phyloP scores from a whole-genome alignment of 352 stramenopile species.

The Phytophthora ohioensis region DNA sequence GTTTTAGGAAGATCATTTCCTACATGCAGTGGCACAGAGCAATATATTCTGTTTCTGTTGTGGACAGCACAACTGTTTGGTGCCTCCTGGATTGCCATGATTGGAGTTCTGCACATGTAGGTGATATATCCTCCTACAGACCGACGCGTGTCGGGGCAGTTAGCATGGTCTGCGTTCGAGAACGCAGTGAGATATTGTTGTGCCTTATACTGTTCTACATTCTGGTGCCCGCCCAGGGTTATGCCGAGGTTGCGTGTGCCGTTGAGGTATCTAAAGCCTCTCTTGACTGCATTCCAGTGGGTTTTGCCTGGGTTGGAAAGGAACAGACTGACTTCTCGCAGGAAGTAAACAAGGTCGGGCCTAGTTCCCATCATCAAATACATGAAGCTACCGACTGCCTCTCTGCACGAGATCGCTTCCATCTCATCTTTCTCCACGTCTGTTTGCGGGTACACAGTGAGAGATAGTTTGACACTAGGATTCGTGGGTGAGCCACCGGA shows the following conservation, averaged over 20 bases:
- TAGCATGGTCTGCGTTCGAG: neutral
- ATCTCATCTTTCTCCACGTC: neutral
- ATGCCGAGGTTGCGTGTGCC: constrained; percentile 23
- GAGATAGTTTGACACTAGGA: neutral
- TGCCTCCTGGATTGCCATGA: no score
- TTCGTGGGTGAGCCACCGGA: neutral
- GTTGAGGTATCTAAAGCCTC: neutral
- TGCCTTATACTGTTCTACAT: neutral
- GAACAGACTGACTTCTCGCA: constrained; percentile 3
- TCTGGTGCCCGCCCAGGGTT: constrained; percentile 1
- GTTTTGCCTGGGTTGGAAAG: neutral
- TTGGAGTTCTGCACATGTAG: no score
- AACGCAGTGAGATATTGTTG: neutral
- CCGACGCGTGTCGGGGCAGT: no score
- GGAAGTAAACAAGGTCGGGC: neutral
- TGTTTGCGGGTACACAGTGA: neutral
- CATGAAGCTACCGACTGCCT: neutral
- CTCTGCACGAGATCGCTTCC: neutral
- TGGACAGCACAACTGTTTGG: no score
- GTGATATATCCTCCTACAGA: no score
- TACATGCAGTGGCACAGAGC: neutral
- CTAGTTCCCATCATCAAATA: constrained; percentile 8
- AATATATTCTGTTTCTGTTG: no score
- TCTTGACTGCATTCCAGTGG: constrained; percentile 3
- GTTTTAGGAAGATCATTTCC: constrained; percentile 10